Conservation (phyloP, 176 grass and related monocot species). For the Cenchrus americanus region DNA sequence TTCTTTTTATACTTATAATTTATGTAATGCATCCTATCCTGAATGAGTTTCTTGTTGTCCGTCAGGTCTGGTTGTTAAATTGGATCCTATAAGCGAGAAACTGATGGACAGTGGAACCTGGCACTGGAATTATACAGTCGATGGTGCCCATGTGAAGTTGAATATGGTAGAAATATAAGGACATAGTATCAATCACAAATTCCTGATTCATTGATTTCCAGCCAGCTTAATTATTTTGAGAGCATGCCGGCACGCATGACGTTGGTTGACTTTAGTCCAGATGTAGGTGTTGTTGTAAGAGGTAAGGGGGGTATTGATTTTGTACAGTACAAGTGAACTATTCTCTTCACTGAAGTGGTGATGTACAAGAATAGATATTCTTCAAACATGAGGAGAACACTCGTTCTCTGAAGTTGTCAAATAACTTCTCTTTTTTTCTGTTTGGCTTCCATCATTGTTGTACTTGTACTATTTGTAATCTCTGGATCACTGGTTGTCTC, state of each 20-base stretch:
- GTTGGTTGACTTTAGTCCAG: slow-evolving; percentile 36
- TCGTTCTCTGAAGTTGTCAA: slow-evolving; percentile 33
- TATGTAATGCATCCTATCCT: slow-evolving; percentile 7
- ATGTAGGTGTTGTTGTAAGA: slow-evolving; percentile 50
- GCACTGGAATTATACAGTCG: slow-evolving; percentile 79
- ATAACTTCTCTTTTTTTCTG: neutral
- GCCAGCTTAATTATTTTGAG: slow-evolving; percentile 38
- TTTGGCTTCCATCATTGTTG: slow-evolving; percentile 21
- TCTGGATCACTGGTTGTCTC: neutral
- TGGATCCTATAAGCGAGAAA: slow-evolving; percentile 64
- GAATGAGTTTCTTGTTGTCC: slow-evolving; percentile 17
- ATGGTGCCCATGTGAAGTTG: slow-evolving; percentile 69
- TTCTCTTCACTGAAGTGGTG: slow-evolving; percentile 26
- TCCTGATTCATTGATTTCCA: slow-evolving; percentile 56
- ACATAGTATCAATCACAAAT: slow-evolving; percentile 40
- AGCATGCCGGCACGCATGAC: neutral
- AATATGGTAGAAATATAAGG: slow-evolving; percentile 71
- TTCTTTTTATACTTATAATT: neutral
- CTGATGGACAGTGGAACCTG: slow-evolving; percentile 70
- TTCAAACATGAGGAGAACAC: slow-evolving; percentile 38
- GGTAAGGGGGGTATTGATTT: neutral
- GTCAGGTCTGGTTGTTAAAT: slow-evolving; percentile 65
- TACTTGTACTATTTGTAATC: neutral
- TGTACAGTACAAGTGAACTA: slow-evolving; percentile 27
- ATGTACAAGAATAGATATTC: slow-evolving; percentile 37